Evolutionary conservation across 257 asterid genomes (phyloP).

Genomic region (Rauvolfia tetraphylla): DNA sequence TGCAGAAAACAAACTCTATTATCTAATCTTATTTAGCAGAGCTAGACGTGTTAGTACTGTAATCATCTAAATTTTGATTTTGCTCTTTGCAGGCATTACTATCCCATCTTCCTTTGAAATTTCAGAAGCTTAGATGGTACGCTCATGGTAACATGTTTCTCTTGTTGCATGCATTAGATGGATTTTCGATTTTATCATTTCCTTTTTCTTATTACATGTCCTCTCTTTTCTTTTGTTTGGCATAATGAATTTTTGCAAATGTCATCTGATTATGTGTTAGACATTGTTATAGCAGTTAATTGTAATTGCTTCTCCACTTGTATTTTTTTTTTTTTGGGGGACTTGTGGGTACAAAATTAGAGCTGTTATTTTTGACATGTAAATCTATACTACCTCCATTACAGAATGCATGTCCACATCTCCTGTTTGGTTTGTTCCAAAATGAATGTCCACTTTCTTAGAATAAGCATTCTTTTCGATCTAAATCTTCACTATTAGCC

Average conservation of each 20-base stretch:
- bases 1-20: neutral
- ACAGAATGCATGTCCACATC: neutral
- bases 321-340: neutral
- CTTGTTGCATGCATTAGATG: neutral
- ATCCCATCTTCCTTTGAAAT: constrained; percentile 72
- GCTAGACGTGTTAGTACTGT: neutral
- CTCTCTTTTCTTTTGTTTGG: neutral
- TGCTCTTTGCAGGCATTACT: constrained; percentile 66
- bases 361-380: neutral
- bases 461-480: neutral
- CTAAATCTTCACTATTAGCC: neutral
- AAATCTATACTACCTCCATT: neutral
- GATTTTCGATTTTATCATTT: neutral
- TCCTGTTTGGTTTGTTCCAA: neutral
- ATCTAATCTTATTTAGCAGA: neutral
- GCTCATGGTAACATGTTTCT: constrained; percentile 12
- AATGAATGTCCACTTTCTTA: neutral
- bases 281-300: neutral
- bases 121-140: constrained; percentile 85
- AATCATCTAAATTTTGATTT: constrained; percentile 23
- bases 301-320: neutral
- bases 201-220: neutral
- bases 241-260: neutral
- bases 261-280: neutral
- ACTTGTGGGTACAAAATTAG: neutral